These are phyloP conservation scores for Pancytospora epiphaga DNA, from an alignment of 371 early-diverging fungal species.

Conservation along the genomic window DNA sequence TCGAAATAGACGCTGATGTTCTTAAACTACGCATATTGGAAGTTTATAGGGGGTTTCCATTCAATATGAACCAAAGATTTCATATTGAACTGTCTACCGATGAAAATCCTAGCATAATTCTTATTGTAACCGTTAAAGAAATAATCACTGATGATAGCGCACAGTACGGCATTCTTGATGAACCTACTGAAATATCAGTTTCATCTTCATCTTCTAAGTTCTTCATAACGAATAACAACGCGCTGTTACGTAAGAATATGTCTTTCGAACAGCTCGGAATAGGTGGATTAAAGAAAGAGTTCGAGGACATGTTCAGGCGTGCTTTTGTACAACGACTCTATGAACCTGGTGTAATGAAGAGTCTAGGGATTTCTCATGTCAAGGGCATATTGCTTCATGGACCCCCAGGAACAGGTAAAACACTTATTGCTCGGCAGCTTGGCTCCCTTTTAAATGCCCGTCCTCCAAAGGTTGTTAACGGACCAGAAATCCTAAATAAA, in stretches of 20 bases:
- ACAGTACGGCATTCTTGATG: slow-evolving; percentile 33
- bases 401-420: slow-evolving; percentile 98
- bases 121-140: slow-evolving; percentile 35
- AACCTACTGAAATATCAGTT: slow-evolving; percentile 42
- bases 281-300: slow-evolving; percentile 93
- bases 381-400: slow-evolving; percentile 93
- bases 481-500: slow-evolving; percentile 94
- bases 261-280: slow-evolving; percentile 96
- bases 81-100: slow-evolving; percentile 18
- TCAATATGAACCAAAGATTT: slow-evolving; percentile 45
- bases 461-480: slow-evolving; percentile 94
- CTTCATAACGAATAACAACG: slow-evolving; percentile 30
- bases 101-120: slow-evolving; percentile 9
- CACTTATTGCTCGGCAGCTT: slow-evolving; percentile 90
- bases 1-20: slow-evolving; percentile 38
- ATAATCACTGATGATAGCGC: slow-evolving; percentile 23
- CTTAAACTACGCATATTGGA: slow-evolving; percentile 27
- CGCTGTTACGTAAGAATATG: slow-evolving; percentile 71
- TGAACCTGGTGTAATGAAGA: slow-evolving; percentile 67
- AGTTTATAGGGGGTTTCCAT: slow-evolving; percentile 33
- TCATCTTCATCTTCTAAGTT: slow-evolving; percentile 27
- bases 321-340: slow-evolving; percentile 97
- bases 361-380: slow-evolving; percentile 78
- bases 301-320: slow-evolving; percentile 86
- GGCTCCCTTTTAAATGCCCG: slow-evolving; percentile 89